Percentiles rank a stretch among this genome's conserved stretches.
Conservation (phyloP, 306 rosid species). For the Comarum palustre region DNA sequence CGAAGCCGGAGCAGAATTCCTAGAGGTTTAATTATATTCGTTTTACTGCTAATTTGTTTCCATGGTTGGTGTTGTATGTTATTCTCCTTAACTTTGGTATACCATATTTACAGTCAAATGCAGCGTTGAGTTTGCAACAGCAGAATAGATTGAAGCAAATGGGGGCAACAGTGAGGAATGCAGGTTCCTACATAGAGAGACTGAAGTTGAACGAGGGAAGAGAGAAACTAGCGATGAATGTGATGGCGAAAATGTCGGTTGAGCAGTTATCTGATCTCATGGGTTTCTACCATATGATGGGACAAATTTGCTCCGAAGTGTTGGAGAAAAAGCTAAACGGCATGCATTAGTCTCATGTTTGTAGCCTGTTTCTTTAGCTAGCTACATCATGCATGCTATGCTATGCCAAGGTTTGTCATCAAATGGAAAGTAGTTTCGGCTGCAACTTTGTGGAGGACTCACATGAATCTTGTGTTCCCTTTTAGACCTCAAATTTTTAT, state of each 20-base stretch:
- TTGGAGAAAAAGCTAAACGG: slow-evolving; percentile 62
- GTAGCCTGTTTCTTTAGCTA: neutral
- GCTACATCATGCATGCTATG: neutral
- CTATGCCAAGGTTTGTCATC: neutral
- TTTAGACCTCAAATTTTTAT: neutral
- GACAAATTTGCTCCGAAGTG: slow-evolving; percentile 64
- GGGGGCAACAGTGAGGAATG: slow-evolving; percentile 97
- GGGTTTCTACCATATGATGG: slow-evolving; percentile 82
- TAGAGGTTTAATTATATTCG: slow-evolving; percentile 44
- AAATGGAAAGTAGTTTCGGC: neutral
- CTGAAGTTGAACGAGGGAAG: slow-evolving; percentile 63
- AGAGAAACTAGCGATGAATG: slow-evolving; percentile 59
- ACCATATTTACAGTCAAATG: slow-evolving; percentile 61
- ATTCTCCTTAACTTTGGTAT: neutral
- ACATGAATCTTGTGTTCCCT: slow-evolving; percentile 27
- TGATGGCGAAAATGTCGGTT: slow-evolving; percentile 69
- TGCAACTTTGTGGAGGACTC: slow-evolving; percentile 7
- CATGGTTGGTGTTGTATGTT: neutral
- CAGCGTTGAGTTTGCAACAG: slow-evolving; percentile 75
- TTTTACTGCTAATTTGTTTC: neutral
- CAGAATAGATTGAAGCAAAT: slow-evolving; percentile 81
- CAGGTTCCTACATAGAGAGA: slow-evolving; percentile 59
- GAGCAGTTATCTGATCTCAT: slow-evolving; percentile 74
- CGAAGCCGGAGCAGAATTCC: slow-evolving; percentile 76
- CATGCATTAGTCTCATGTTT: neutral